phyloP scores from a whole-genome alignment of 83 land plant species.

The Larix sibirica region DNA sequence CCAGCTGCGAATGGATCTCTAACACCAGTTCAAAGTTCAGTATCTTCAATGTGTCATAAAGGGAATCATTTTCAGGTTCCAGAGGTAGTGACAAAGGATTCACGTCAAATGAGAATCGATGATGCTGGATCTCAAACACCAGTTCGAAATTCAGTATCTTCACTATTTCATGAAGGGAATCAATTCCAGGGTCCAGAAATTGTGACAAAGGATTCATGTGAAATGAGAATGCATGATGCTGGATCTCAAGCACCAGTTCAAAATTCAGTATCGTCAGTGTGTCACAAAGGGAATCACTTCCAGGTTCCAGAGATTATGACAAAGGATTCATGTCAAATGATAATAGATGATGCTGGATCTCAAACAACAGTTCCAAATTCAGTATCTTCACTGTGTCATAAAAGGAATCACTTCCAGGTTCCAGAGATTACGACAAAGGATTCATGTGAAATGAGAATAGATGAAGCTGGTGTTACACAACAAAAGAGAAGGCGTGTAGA shows the following conservation, averaged over 20 bases:
- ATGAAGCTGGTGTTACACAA: neutral
- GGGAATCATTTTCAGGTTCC: neutral
- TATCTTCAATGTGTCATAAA: neutral
- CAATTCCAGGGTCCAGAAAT: neutral
- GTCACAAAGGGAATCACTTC: neutral
- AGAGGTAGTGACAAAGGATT: neutral
- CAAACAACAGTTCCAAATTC: no score
- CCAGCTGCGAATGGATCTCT: neutral
- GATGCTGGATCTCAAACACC: neutral
- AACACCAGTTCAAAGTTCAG: neutral
- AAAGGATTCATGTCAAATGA: neutral
- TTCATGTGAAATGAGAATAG: neutral
- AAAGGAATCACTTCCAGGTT: no score
- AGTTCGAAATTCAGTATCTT: slow-evolving; percentile 1
- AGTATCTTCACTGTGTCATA: no score
- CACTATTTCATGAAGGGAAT: neutral
- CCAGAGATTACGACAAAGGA: no score
- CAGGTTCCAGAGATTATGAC: neutral
- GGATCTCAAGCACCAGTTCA: neutral
- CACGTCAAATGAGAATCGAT: neutral
- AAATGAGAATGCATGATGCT: neutral
- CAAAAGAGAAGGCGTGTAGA: neutral
- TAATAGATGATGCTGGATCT: neutral
- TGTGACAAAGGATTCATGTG: neutral
- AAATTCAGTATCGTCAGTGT: slow-evolving; percentile 4